Evolutionary conservation across 73 alveolate species (phyloP).

Genomic region (Paramecium sexaurelia): DNA sequence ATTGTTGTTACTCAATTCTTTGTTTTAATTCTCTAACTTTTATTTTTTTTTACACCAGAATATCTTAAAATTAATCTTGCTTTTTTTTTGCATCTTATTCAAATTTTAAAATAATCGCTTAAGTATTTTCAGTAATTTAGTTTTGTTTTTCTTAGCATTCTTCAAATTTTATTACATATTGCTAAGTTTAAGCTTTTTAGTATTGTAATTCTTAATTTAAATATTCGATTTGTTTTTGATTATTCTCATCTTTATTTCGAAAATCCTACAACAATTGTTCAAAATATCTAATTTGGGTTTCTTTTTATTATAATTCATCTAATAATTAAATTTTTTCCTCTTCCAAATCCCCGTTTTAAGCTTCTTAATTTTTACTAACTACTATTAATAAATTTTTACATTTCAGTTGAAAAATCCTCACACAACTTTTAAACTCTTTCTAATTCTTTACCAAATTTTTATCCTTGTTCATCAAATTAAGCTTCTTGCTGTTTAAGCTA

Average conservation of each 20-base stretch:
- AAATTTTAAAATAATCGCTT: neutral
- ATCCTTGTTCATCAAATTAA: conserved; percentile 27
- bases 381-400: neutral
- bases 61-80: neutral
- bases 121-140: neutral
- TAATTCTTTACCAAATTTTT: conserved; percentile 49
- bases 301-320: neutral
- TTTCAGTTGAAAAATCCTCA: conserved; percentile 49
- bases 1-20: neutral
- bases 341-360: neutral
- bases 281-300: conserved; percentile 23
- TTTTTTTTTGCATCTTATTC: neutral
- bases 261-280: conserved; percentile 23
- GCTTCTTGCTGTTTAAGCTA: neutral
- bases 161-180: conserved; percentile 7
- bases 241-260: conserved; percentile 9
- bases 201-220: neutral
- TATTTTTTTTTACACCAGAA: neutral
- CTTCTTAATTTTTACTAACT: conserved; percentile 30
- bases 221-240: neutral
- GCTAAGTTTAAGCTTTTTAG: neutral
- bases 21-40: neutral
- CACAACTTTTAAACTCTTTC: conserved; percentile 18
- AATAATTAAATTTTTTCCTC: neutral
- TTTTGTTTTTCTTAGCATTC: neutral